A percentile compares a stretch with the other conserved stretches of the same genome.
phyloP scores from a whole-genome alignment of 176 grass and related monocot genomes.

The Poa pratensis region DNA sequence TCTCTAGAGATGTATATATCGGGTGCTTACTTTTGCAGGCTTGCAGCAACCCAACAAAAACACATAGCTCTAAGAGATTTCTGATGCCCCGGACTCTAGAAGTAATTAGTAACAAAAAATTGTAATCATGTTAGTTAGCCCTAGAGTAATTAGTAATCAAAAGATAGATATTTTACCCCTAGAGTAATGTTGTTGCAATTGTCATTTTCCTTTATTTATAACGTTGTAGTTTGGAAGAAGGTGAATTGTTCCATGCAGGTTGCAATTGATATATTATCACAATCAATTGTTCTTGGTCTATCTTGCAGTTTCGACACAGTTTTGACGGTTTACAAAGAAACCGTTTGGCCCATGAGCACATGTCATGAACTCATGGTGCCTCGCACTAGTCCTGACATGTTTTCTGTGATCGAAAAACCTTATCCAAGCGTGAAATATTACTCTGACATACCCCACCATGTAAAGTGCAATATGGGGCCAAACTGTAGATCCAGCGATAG shows the following conservation, averaged over 20 bases:
- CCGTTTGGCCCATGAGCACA: neutral
- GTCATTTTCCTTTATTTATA: neutral
- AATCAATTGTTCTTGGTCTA: neutral
- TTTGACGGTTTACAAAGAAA: neutral
- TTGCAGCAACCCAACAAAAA: neutral
- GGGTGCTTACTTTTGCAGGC: neutral
- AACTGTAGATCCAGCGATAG: too few relatives aligned
- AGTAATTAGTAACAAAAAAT: too few relatives aligned
- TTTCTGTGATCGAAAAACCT: neutral
- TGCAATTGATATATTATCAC: neutral
- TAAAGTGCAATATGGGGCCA: too few relatives aligned
- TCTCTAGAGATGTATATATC: neutral
- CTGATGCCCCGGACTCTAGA: too few relatives aligned
- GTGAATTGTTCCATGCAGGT: too few relatives aligned
- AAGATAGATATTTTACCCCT: neutral
- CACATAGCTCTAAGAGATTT: too few relatives aligned
- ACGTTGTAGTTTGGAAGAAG: too few relatives aligned
- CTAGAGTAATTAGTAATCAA: too few relatives aligned
- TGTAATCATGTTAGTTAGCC: too few relatives aligned
- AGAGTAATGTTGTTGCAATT: neutral
- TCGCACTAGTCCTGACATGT: neutral
- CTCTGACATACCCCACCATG: too few relatives aligned
- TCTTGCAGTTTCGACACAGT: neutral
- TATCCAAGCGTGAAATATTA: neutral
- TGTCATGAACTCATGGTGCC: neutral